Evolutionary conservation across 192 early-diverging fungal species (phyloP).

Genomic region (Coemansia sp.): DNA sequence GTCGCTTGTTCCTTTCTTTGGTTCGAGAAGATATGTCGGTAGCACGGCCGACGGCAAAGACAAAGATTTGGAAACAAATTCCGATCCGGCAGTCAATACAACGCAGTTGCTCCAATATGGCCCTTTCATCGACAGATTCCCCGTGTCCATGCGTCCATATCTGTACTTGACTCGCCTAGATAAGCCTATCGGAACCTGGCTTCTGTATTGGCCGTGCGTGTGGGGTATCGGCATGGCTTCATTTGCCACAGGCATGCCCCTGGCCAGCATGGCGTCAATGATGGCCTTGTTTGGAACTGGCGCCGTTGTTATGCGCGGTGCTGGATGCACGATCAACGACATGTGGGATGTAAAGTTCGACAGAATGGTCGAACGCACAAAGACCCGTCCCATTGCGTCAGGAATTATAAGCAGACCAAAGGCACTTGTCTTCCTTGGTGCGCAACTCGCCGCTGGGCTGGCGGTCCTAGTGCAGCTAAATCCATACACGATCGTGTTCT

Average conservation of each 20-base stretch:
- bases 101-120: conserved; percentile 26
- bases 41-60: not conserved
- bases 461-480: conserved; percentile 88
- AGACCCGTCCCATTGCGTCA: conserved; percentile 76
- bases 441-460: conserved; percentile 76
- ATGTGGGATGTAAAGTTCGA: conserved; percentile 94
- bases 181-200: conserved; percentile 89
- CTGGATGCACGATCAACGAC: conserved; percentile 96
- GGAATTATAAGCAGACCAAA: conserved; percentile 64
- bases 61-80: not conserved
- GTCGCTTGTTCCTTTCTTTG: not conserved
- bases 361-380: conserved; percentile 76
- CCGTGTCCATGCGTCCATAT: conserved; percentile 64
- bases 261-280: conserved; percentile 58
- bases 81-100: not conserved
- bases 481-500: conserved; percentile 79
- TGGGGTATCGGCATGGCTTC: conserved; percentile 77
- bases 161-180: conserved; percentile 76
- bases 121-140: conserved; percentile 55
- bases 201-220: conserved; percentile 87
- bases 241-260: conserved; percentile 54
- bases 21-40: not conserved
- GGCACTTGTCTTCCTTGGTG: conserved; percentile 76
- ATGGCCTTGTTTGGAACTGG: conserved; percentile 81
- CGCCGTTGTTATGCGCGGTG: conserved; percentile 89